Base-by-base conservation (phyloP, 1,284 basidiomycete species). In the Nidula niveotomentosa region DNA sequence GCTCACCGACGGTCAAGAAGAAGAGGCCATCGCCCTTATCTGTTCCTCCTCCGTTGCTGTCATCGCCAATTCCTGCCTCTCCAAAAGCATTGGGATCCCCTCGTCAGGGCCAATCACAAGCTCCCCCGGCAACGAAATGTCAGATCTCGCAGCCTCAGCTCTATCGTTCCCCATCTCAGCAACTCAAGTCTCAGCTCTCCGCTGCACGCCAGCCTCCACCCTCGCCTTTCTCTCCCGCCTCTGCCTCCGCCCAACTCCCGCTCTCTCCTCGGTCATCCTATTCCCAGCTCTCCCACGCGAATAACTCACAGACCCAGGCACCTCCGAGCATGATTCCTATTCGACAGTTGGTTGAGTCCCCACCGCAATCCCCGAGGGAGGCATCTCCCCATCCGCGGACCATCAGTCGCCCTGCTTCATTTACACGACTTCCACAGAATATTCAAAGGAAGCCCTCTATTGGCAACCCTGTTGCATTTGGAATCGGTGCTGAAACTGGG, bases 21-120 rank as follows among this genome's bases (percentile, higher is more conserved):
- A 77, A 75, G 56, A 71, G 66, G 60, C 72, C 74, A 7, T 76
- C 74, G 2, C 73, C 75, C 4, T 62, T 72, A 45, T 66, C 70
- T 9, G 60, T 71, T 30, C 63, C 62, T 36, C 59, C 65, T 23
- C 53, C 58, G 8, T 52, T 47, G 43, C 50, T 60, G 30, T 51
- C 61, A 33, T 57, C 59, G 6, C 50, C 58, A 13, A 53, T 64
- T 33, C 53, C 57, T 6, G 47, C 53, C 12, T 53, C 56, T 49
- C 48, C 49, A 17, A 56, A 37, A 34, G 53, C 56, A 49, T 50
- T 51, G 6, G 49, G 55, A 34, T 63, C 63, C 30, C 62, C 65
- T 13, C 30, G 5, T 5, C 30, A 30, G 30, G 30, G 5, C 6
- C 47, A 53, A 6, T 48, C 59, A 53, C 60, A 53, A 17, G 53